Evolutionary conservation across 192 early-diverging fungal species (phyloP), one percentile per base, ranked within the genome.

Genomic region (Dissophora ornata): DNA sequence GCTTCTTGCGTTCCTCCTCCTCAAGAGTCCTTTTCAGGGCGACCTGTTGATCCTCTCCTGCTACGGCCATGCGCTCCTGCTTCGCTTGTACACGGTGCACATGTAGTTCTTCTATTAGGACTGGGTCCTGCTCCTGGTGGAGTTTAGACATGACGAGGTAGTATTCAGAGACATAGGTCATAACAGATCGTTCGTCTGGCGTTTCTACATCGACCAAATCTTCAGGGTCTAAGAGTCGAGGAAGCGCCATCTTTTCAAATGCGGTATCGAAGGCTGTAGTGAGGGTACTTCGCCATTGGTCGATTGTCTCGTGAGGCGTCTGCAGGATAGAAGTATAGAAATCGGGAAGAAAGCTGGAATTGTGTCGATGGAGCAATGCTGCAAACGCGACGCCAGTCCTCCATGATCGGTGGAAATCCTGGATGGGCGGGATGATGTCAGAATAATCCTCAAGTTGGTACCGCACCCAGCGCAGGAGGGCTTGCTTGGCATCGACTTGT

Each of bases 81-180:
- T 71, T 79, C 33, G 80, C 75, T 16, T 71, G 46, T 16, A 36
- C 56, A 22, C 80, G 74, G 1, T 21, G 30, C 7, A 55, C 45
- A 1, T 77, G 60, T 10, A 62, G 44, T 30, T 80, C 69, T 12
- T 57, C 70, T 18, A 54, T 46, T 1, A 48, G 0, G 22, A 50
- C 56, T 10, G 49, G 53, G 21, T 62, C 48, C 50, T 73, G 69
- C 13, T 79, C 48, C 16, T 51, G 56, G 32, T 83, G 79, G 40
- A 66, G 58, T 7, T 73, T 62, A 7, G 84, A 83, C 84, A 86
- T 86, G 57, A 79, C 68, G 19, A 83, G 77, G 38, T 86, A 83
- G 36, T 81, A 86, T 56, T 86, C 84, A 12, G 70, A 77, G 26
- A 86, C 80, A 47, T 86, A 86, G 54, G 83, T 83, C 82, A 86